phyloP scores from a whole-genome alignment of 176 grass and related monocot species.

The Phoenix dactylifera region DNA sequence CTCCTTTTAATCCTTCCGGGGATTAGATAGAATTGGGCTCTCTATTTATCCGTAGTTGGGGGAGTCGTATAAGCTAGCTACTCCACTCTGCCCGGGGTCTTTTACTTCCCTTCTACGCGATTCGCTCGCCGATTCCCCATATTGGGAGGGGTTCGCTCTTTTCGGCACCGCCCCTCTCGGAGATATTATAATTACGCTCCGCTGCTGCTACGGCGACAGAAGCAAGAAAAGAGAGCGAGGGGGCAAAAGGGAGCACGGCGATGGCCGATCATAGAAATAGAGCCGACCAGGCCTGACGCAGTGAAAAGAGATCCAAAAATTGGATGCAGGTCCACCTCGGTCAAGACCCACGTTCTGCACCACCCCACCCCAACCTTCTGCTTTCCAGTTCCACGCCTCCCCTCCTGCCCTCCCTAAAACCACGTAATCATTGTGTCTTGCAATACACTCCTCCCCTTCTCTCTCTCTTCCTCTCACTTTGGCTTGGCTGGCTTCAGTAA shows the following conservation, averaged over 20 bases:
- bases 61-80: too few relatives aligned
- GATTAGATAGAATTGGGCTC: too few relatives aligned
- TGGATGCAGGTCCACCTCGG: slow-evolving; percentile 33
- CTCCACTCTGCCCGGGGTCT: slow-evolving; percentile 3
- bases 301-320: slow-evolving; percentile 8
- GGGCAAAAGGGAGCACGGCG: slow-evolving; percentile 3
- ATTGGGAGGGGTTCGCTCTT: slow-evolving; percentile 51
- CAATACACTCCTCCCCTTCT: not conserved
- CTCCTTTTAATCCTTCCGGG: too few relatives aligned
- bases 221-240: slow-evolving; percentile 13
- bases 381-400: slow-evolving; percentile 38
- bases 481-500: not conserved
- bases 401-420: not conserved
- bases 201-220: slow-evolving; percentile 56
- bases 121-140: slow-evolving; percentile 52
- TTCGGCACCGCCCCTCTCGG: slow-evolving; percentile 28
- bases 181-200: slow-evolving; percentile 55
- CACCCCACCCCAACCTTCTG: slow-evolving; percentile 23
- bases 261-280: slow-evolving; percentile 35
- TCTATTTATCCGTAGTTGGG: too few relatives aligned
- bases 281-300: slow-evolving; percentile 22
- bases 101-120: slow-evolving; percentile 86
- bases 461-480: slow-evolving; percentile 1
- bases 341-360: slow-evolving; percentile 41
- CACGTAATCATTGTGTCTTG: slow-evolving; percentile 44